Evolutionary conservation across 225 moss, liverwort and hornwort genomes (phyloP).

Genomic region (Asterella californica): DNA sequence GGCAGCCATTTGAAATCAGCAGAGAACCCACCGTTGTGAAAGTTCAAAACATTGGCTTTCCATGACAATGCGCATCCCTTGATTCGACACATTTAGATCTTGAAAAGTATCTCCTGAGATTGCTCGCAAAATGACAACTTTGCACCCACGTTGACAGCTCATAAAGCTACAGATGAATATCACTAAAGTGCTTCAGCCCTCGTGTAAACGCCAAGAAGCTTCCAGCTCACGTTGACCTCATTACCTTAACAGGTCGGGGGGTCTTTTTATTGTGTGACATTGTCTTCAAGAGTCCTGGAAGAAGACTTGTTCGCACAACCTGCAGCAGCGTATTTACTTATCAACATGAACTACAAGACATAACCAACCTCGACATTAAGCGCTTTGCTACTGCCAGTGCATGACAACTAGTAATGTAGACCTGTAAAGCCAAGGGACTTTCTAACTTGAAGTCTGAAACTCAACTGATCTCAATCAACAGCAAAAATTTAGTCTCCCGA

Average conservation of each 20-base stretch:
- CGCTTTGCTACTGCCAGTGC: not conserved
- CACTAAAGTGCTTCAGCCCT: not conserved
- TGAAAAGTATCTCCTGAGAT: not conserved
- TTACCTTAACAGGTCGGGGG: constrained; percentile 45
- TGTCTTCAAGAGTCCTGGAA: constrained; percentile 86
- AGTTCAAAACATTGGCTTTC: too few species aligned
- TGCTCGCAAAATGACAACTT: not conserved
- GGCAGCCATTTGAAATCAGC: too few species aligned
- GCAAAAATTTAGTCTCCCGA: not conserved
- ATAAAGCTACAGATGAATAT: not conserved
- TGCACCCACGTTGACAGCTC: not conserved
- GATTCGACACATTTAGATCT: not conserved
- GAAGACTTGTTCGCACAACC: constrained; percentile 84
- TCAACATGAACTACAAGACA: not conserved
- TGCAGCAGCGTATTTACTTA: constrained; percentile 21
- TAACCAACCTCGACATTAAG: not conserved
- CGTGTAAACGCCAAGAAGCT: not conserved
- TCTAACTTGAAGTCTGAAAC: not conserved
- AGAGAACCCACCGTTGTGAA: too few species aligned
- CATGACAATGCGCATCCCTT: too few species aligned
- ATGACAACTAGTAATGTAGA: not conserved
- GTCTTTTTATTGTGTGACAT: constrained; percentile 85
- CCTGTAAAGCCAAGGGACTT: not conserved
- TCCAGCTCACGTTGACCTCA: not conserved
- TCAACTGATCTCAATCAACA: not conserved